A percentile compares a stretch with the other conserved stretches of the same genome.
Conservation (phyloP, 345 rosid species). For the Angophora floribunda region DNA sequence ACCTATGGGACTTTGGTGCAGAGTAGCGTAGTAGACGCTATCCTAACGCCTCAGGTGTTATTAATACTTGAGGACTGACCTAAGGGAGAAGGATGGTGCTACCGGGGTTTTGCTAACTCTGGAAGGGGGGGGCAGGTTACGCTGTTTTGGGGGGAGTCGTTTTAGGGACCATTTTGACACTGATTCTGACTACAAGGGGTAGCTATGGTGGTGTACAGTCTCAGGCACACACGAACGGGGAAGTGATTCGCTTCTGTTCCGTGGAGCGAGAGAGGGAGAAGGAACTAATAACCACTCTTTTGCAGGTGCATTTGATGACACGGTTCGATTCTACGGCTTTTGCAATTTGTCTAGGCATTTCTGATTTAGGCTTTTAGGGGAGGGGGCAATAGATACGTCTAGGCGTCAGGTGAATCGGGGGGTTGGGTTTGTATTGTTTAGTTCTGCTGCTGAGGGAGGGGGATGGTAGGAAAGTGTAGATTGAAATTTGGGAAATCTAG, state of each 20-base stretch:
- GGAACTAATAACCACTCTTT: neutral
- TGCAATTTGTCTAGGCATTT: neutral
- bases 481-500: neutral
- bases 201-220: neutral
- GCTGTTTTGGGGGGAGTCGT: neutral
- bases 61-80: neutral
- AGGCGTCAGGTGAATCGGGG: neutral
- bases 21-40: neutral
- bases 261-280: neutral
- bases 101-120: neutral
- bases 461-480: neutral
- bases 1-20: conserved; percentile 89
- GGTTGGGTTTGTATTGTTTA: neutral
- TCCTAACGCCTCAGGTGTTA: neutral
- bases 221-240: neutral
- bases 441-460: neutral
- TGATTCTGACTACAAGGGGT: neutral
- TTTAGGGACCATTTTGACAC: neutral
- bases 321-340: neutral
- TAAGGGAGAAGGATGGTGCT: neutral
- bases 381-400: neutral
- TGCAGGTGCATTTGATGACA: neutral
- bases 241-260: neutral
- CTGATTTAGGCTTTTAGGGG: neutral
- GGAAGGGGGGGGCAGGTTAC: neutral